phyloP scores from a whole-genome alignment of 176 grass and related monocot species.

The Carex pumila region DNA sequence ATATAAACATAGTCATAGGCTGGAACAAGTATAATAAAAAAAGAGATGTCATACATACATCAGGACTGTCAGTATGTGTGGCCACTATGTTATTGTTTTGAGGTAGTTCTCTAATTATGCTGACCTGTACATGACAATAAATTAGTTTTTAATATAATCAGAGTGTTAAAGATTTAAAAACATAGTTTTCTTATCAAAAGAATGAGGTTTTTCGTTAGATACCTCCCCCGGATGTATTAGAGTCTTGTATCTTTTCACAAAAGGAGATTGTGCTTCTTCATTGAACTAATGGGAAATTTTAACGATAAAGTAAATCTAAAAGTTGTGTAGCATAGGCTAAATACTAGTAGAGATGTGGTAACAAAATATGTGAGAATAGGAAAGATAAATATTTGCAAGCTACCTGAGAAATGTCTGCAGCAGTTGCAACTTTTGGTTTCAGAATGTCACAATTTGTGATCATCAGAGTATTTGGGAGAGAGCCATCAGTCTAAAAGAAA shows the following conservation, averaged over 20 bases:
- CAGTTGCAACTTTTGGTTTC: slow-evolving; percentile 69
- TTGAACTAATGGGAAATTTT: too few relatives aligned
- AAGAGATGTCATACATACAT: slow-evolving; percentile 42
- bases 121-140: too few relatives aligned
- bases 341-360: too few relatives aligned
- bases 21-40: slow-evolving; percentile 1
- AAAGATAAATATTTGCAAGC: background rate
- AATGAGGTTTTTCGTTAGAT: background rate
- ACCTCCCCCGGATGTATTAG: slow-evolving; percentile 97
- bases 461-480: slow-evolving; percentile 67
- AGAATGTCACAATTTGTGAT: slow-evolving; percentile 88
- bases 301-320: background rate
- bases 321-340: background rate
- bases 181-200: background rate
- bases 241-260: too few relatives aligned
- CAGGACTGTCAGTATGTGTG: slow-evolving; percentile 91
- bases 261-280: too few relatives aligned
- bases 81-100: slow-evolving; percentile 20
- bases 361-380: background rate
- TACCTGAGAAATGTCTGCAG: slow-evolving; percentile 86
- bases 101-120: too few relatives aligned
- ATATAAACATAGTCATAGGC: background rate
- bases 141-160: too few relatives aligned
- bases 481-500: slow-evolving; percentile 59
- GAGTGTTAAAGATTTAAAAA: background rate